Evolutionary conservation across 2,329 filamentous ascomycete genomes (phyloP), one percentile per base, ranked within the genome.

Genomic region (Ceratocystis harringtonii): DNA sequence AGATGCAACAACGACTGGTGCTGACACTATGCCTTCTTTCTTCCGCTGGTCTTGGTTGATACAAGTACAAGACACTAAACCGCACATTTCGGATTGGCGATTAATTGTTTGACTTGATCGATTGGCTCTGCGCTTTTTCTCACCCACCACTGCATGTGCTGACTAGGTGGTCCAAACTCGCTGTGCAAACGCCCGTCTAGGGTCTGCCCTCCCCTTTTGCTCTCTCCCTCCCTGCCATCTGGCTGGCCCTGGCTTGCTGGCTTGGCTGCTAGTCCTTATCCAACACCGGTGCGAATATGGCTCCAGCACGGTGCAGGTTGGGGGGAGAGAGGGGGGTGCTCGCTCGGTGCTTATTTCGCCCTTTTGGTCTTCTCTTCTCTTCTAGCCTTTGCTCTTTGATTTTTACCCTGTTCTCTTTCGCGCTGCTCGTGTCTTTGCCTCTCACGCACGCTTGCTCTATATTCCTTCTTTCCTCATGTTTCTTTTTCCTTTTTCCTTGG

Each of bases 201-300:
- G 55, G 55, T 58, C 55, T 58, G 28, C 30, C 55, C 55, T 58
- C 55, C 28, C 55, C 22, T 57, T 57, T 32, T 50, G 48, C n/a
- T 8, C 52, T n/a, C 52, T 30, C 50, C 50, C n/a, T n/a, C n/a
- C 25, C 15, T 32, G 28, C 25, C 52, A 57, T 57, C 28, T 57
- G 25, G 52, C 52, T 57, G 52, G 52, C 48, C 48, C 48, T 55
- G 28, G n/a, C 28, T 15, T 5, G 10, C 36, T 10, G 36, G 36
- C 36, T 41, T 41, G 10, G 10, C 52, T 57, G 10, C 12, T 57
- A n/a, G 25, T 57, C 28, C 15, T n/a, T 12, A 19, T 25, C 25
- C n/a, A 22, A 52, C 22, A 25, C 48, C 1, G 48, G 48, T 52
- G 48, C 48, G 3, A 10, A 52, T 10, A 2, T n/a, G 8, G 17